Base-by-base conservation (phyloP, 352 stramenopile species). In the Pythium sp. region DNA sequence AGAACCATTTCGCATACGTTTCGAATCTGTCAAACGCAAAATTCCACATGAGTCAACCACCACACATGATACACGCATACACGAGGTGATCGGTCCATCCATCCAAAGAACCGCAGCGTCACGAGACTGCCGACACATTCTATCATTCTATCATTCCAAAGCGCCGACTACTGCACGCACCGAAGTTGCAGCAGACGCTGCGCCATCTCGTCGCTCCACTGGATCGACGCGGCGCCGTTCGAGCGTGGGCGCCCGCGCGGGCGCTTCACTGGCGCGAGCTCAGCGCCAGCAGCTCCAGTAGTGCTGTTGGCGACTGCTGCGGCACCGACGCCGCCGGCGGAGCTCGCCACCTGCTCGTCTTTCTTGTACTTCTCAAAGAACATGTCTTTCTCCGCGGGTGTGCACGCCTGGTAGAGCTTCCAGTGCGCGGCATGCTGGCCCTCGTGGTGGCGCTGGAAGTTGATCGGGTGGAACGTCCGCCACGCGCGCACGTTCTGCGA, bases 201-300 rank as follows among this genome's bases (percentile, higher is more conserved):
- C 1, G 63, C 62, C 22, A 69, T 24, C 54, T 55, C 32, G n/a
- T 64, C 55, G 26, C 26, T 69, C 64, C 64, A 69, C 32, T 69
- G 54, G 30, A 69, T 57, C 8, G 54, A 18, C 0, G n/a, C 41
- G 24, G 46, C 28, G n/a, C 64, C 64, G 12, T 38, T 54, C 22
- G n/a, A 15, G 22, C 53, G 28, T 43, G 64, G 64, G 2, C 64
- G 64, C 1, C 64, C 64, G 22, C 30, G 24, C 12, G 53, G 53
- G 38, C 53, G 53, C 26, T 58, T 58, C 53, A 38, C 53, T n/a
- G 53, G 53, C 1, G 24, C 53, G 12, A 24, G 36, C 3, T 12
- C 36, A 4, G 11, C 53, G 12, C 14, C 14, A 14, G 22, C 24
- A 57, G 6, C n/a, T 14, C 22, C 51, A 57, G 14, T 4, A 26